Percentiles rank a stretch among this genome's conserved stretches.
These are phyloP conservation scores for Chimonanthus salicifolius DNA, from an alignment of 164 flowering plant species.

Conservation along the genomic window DNA sequence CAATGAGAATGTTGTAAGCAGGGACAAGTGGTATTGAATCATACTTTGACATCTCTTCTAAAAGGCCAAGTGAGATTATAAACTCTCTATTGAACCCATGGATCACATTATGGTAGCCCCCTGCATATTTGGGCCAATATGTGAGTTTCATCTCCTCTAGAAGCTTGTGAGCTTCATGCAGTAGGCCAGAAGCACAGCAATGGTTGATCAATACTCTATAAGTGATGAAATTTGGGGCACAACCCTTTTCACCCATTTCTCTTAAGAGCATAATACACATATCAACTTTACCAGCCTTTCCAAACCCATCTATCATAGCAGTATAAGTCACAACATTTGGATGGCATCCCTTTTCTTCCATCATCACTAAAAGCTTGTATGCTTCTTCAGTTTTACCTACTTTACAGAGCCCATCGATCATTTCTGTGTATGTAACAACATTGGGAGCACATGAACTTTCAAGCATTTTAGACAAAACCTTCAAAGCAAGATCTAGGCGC, in stretches of 20 bases:
- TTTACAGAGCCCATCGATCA: constrained; percentile 92
- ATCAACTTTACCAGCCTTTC: constrained; percentile 62
- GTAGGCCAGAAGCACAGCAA: constrained; percentile 59
- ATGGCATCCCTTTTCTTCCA: constrained; percentile 81
- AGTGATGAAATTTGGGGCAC: constrained; percentile 86
- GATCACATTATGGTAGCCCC: constrained; percentile 64
- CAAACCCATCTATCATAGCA: constrained; percentile 89
- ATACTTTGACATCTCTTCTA: constrained; percentile 46
- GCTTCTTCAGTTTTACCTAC: constrained; percentile 86
- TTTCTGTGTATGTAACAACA: constrained; percentile 80
- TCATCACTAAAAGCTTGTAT: constrained; percentile 68
- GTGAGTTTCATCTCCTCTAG: constrained; percentile 91
- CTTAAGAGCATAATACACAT: constrained; percentile 58
- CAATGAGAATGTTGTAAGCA: constrained; percentile 56
- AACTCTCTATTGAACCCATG: constrained; percentile 80
- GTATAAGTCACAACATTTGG: constrained; percentile 96
- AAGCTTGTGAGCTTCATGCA: constrained; percentile 66
- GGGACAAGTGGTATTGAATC: constrained; percentile 48
- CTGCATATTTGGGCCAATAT: constrained; percentile 68
- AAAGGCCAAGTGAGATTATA: constrained; percentile 55
- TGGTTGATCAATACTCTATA: constrained; percentile 75
- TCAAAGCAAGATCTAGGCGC: constrained; percentile 75
- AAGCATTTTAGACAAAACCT: constrained; percentile 80
- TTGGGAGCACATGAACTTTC: constrained; percentile 78
- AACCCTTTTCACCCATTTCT: constrained; percentile 65